Evolutionary conservation across 148 eudicot species (phyloP), one percentile per base, ranked within the genome.

Genomic region (Dysphania ambrosioides): DNA sequence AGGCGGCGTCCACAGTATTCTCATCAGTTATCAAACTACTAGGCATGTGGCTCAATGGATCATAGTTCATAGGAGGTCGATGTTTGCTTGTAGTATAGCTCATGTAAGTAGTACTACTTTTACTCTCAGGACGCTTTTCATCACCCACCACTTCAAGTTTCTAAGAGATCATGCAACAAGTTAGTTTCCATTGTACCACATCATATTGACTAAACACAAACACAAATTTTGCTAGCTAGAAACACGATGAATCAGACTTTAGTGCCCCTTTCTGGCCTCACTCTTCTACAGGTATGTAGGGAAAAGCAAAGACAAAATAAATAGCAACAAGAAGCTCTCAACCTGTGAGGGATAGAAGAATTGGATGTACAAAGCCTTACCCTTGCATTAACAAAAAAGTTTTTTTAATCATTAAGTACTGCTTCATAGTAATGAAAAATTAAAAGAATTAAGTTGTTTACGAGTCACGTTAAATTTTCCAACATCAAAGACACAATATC

Each of bases 1-100:
- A 86, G 62, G 86, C 82, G 68, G 99, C 97, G 87, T 95, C 97
- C 41, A 90, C 88, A 74, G 79, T 62, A 57, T 77, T 75, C 65
- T 79, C 92, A 77, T 87, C 87, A 44, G 81, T 73, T 79, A 72
- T 73, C 12, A 82, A 79, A 66, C 72, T 76, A 79, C 85, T 79
- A 16, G 97, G 79, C 42, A 89, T 72, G 41, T 83, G 83, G 80
- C 79, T 78, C 68, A 86, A 44, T 58, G 81, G 77, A 79, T 88
- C 88, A 73, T 82, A 87, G 8, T 81, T 81, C 63, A 77, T 81
- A 29, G 77, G 44, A 72, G 84, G 77, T 21, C 80, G 80, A 72
- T 82, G 76, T 72, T 81, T 77, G 60, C 76, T 76, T 0, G 51
- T 68, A 35, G 75, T 31, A 73, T 67, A 70, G n/a, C 70, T 72